Base-by-base conservation (phyloP, 1,139 yeast genomes). In the Debaryomycetaceae sp. region DNA sequence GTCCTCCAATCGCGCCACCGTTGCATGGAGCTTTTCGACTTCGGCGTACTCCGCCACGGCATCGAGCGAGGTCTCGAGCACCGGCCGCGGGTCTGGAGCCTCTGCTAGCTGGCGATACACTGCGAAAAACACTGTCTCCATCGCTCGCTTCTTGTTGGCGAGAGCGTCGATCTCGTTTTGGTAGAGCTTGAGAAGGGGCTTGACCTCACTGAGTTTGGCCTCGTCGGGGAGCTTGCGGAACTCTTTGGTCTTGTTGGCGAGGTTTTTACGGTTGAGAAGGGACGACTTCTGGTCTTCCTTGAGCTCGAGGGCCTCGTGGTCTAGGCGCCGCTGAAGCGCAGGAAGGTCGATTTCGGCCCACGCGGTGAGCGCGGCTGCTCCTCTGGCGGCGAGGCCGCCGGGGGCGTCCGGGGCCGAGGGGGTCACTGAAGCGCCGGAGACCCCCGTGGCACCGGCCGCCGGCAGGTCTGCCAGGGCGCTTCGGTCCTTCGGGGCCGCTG, bases 71-170 rank as follows among this genome's bases (percentile, higher is more conserved):
- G 75, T 71, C 45, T 83, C 86, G 35, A 89, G 60, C 28, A 89
- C 57, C 3, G 96, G 95, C 38, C 71, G 73, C 3, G 97, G 97
- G 56, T 91, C 96, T 0, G 97, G 96, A 0, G 95, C 91, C 49
- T 89, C 96, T 2, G 88, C 85, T 10, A 91, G 61, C 16, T 75
- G 62, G 36, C 88, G 66, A 59, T 89, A 89, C 17, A 85, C 64
- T 15, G 78, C 78, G 54, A 88, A 75, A 48, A 91, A 82, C 29
- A 78, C 68, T 22, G 69, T 65, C 49, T 91, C 97, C 2, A 84
- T 78, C 30, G 58, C 65, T 49, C 88, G 86, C 40, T 85, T 78
- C 44, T 91, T 76, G 44, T 75, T 77, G 3, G 96, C 85, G 41
- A 91, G 64, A 26, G 68, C 63, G 51, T 91, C 98, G 46, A 91